phyloP scores from a whole-genome alignment of 2,329 filamentous ascomycete species.

The Colletotrichum camelliae region DNA sequence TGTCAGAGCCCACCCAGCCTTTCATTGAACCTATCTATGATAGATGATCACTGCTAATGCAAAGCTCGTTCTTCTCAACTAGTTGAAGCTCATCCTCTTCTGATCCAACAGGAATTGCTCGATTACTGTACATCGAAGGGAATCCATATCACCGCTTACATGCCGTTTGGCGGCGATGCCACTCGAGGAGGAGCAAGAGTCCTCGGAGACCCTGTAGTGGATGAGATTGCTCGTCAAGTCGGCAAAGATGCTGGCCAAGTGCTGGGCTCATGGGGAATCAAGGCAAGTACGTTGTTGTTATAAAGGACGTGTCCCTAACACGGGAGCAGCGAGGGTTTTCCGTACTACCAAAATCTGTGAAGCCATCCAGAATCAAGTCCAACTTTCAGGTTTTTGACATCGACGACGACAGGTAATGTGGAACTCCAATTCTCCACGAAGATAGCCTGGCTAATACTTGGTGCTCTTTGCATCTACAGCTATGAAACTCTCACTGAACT shows the following conservation, averaged over 20 bases:
- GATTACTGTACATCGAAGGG: not conserved
- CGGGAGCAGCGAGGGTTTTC: not conserved
- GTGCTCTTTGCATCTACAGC: not conserved
- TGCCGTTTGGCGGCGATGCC: not conserved
- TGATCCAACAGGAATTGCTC: not conserved
- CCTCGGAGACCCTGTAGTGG: not conserved
- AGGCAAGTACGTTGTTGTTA: not conserved
- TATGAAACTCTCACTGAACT: not conserved
- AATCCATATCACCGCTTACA: not conserved
- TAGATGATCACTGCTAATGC: not conserved
- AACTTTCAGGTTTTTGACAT: not conserved
- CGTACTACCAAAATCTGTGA: not conserved
- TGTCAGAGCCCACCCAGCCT: not conserved
- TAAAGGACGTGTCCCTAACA: not conserved
- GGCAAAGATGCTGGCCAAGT: not conserved
- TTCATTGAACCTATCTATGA: too few species aligned
- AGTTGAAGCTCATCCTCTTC: not conserved
- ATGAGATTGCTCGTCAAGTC: not conserved
- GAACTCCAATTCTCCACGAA: too few species aligned
- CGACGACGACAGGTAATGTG: not conserved
- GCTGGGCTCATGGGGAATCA: not conserved
- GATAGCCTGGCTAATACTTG: not conserved
- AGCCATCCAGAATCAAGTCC: not conserved
- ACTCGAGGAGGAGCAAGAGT: conserved; percentile 28
- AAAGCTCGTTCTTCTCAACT: not conserved